Evolutionary conservation across 441 rosid genomes (phyloP).

Genomic region (Adansonia gregorii): DNA sequence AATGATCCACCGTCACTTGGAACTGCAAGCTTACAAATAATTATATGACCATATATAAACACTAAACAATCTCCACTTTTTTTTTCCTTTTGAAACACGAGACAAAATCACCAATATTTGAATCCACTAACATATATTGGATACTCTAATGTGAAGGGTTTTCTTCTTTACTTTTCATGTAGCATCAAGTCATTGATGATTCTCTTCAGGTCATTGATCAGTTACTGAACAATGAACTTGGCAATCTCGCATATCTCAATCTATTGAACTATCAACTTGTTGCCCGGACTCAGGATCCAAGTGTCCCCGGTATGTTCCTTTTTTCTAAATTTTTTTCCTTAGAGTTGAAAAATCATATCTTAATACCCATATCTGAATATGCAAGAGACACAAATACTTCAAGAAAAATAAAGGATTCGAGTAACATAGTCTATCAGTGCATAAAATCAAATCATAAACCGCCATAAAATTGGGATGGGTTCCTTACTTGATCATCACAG

Average conservation of each 20-base stretch:
- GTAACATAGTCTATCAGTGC: too few species aligned
- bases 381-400: too few species aligned
- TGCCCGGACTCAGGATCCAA: too few species aligned
- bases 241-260: not conserved
- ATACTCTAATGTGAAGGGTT: too few species aligned
- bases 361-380: too few species aligned
- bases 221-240: not conserved
- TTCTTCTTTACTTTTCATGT: too few species aligned
- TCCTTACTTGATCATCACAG: slow-evolving; percentile 65
- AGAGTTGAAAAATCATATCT: too few species aligned
- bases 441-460: not conserved
- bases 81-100: not conserved
- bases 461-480: not conserved
- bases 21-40: too few species aligned
- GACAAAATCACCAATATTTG: not conserved
- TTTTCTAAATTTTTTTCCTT: too few species aligned
- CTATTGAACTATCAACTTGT: not conserved
- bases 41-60: not conserved
- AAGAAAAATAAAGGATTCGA: too few species aligned
- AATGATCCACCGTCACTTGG: too few species aligned
- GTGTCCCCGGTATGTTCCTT: too few species aligned
- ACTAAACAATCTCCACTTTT: not conserved
- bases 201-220: not conserved
- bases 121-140: not conserved
- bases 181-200: not conserved